Base-by-base conservation (phyloP, 805 yeast species). In the Helenozyma rhizophorensis region DNA sequence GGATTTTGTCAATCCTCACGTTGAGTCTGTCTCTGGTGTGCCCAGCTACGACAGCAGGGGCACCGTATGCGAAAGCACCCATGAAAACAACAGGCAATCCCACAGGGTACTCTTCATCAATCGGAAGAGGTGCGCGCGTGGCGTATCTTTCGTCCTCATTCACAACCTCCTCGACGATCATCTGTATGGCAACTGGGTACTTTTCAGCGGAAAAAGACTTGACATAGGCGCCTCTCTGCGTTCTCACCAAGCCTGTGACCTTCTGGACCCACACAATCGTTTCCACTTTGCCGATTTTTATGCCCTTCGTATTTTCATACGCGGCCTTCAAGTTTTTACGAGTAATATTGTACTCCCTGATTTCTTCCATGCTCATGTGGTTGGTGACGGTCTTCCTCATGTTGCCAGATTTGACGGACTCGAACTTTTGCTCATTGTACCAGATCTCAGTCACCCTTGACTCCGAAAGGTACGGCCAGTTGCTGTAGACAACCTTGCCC, bases 401-500 rank as follows among this genome's bases (percentile, higher is more conserved):
- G 9, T 42, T 41, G 21, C 47, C 54, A 16, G 56, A 45, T 40
- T 60, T 70, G 22, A 56, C 43, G 3, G 54, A 52, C 31, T 67
- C 75, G 47, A 74, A 83, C 27, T 64, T 67, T 47, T 56, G 60
- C 12, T 65, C 56, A 10, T 69, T 73, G 53, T 83, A 89, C 22
- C 69, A 54, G 4, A 90, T 74, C 14, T 72, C 69, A 9, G 78
- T 65, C 25, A 90, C 78, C 50, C 74, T 77, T 8, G 88, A 82
- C 60, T 90, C 97, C 46, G 79, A 72, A 44, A 93, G 65, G 51
- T 77, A 85, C n/a, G 99, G 99, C 90, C 95, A 93, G 46, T 80
- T 76, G 9, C 84, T 75, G 53, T 79, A 89, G 2, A 84, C 82
- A 30, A 77, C 59, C 36, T 77, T 70, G 28, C 78, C 80, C 34